A percentile compares a stretch with the other conserved stretches of the same genome.
Evolutionary conservation across 1,284 basidiomycete genomes (phyloP).

Genomic region (Leccinum ponderosum): DNA sequence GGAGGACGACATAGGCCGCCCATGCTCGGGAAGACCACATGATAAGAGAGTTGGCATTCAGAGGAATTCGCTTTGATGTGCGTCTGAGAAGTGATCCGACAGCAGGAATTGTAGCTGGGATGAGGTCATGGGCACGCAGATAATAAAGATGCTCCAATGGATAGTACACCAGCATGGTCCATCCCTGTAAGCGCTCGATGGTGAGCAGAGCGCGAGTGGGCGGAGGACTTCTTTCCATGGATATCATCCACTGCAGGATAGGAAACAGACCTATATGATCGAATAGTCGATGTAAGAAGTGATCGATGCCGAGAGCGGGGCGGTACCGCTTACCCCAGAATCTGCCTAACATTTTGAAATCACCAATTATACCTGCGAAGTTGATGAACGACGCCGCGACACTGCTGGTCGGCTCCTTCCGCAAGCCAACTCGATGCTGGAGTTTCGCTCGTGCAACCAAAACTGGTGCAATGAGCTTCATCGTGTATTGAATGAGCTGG

Average conservation of each 20-base stretch:
- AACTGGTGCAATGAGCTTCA: conserved; percentile 67
- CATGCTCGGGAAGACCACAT: conserved; percentile 78
- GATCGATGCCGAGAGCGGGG: not conserved
- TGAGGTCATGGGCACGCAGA: conserved; percentile 61
- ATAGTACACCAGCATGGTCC: conserved; percentile 83
- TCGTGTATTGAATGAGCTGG: conserved; percentile 68
- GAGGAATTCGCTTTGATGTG: conserved; percentile 40
- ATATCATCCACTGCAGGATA: conserved; percentile 76
- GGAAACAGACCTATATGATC: conserved; percentile 61
- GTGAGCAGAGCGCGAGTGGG: conserved; percentile 68
- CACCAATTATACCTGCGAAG: conserved; percentile 56
- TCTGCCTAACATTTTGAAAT: conserved; percentile 71
- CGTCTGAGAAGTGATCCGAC: conserved; percentile 43
- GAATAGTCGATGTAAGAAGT: not conserved
- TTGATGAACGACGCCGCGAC: conserved; percentile 55
- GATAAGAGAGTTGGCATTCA: conserved; percentile 50
- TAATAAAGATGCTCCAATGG: conserved; percentile 81
- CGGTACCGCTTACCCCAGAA: conserved; percentile 62
- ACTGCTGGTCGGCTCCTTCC: conserved; percentile 49
- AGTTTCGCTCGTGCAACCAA: conserved; percentile 65
- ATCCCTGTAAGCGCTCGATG: conserved; percentile 80
- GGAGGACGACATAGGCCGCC: conserved; percentile 73
- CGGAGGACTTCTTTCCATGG: conserved; percentile 66
- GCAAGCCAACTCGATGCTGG: conserved; percentile 61
- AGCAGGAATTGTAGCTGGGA: conserved; percentile 52